These are phyloP conservation scores for Takashimella tepidaria DNA, from an alignment of 1,284 basidiomycete genomes.

Conservation along the genomic window DNA sequence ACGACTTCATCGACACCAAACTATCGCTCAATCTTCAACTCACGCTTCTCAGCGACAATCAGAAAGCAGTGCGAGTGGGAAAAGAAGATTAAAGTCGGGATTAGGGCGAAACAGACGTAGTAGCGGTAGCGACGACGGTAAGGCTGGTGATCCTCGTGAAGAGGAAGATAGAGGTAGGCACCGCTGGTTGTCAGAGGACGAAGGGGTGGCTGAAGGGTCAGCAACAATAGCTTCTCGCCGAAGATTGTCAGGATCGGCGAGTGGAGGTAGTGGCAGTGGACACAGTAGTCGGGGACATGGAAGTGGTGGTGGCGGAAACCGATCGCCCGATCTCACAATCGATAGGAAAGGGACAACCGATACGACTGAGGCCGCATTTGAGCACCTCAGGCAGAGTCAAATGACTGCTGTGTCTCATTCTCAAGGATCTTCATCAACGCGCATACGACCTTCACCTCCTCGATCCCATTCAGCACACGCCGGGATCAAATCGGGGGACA, in stretches of 20 bases:
- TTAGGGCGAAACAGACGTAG: background rate
- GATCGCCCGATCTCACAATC: background rate
- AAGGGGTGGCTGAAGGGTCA: constrained; percentile 21
- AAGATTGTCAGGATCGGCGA: background rate
- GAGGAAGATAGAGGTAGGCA: constrained; percentile 17
- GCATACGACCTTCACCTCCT: background rate
- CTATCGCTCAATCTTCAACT: too few relatives aligned
- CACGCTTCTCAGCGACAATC: background rate
- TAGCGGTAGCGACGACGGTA: background rate
- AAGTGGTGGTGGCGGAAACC: background rate
- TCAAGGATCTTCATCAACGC: too few relatives aligned
- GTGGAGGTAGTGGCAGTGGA: constrained; percentile 5
- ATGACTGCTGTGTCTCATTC: too few relatives aligned
- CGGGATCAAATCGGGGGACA: constrained; percentile 1
- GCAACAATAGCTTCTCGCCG: constrained; percentile 4
- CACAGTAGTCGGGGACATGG: constrained; percentile 3
- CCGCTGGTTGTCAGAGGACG: constrained; percentile 41
- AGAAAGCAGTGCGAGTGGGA: background rate
- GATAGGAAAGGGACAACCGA: constrained; percentile 4
- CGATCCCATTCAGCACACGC: background rate
- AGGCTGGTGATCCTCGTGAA: background rate
- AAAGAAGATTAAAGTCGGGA: background rate
- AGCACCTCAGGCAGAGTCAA: background rate
- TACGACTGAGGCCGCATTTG: constrained; percentile 4
- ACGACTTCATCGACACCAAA: constrained; percentile 11